Evolutionary conservation across 495 filamentous ascomycete genomes (phyloP).

Genomic region (Neurospora hispaniola): DNA sequence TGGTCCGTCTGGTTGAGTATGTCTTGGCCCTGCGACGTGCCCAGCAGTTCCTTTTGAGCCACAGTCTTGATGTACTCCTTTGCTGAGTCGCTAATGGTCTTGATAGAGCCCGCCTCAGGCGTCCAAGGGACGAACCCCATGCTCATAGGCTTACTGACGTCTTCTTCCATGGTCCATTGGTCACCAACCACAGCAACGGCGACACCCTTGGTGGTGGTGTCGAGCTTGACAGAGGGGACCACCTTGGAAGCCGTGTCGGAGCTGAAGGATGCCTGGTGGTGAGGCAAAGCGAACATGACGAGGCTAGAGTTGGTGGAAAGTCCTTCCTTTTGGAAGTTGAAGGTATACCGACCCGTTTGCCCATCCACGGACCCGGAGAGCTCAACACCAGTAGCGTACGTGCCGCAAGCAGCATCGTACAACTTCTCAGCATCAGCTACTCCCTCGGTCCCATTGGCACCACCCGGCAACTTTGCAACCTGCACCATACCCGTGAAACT

Average conservation of each 20-base stretch:
- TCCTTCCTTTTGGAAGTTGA: conserved; percentile 61
- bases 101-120: conserved; percentile 37
- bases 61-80: conserved; percentile 45
- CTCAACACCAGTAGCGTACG: conserved; percentile 52
- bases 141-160: conserved; percentile 48
- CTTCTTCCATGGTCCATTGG: conserved; percentile 69
- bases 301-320: conserved; percentile 37
- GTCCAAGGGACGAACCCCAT: conserved; percentile 74
- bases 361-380: conserved; percentile 53
- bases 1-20: conserved; percentile 60
- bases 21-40: conserved; percentile 40
- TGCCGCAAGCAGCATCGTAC: conserved; percentile 67
- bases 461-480: conserved; percentile 56
- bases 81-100: conserved; percentile 39
- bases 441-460: conserved; percentile 17
- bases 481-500: conserved; percentile 64
- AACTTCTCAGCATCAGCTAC: conserved; percentile 35
- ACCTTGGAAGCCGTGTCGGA: conserved; percentile 39
- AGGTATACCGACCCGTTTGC: conserved; percentile 55
- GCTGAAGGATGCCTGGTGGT: conserved; percentile 72
- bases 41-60: conserved; percentile 50
- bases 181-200: conserved; percentile 65
- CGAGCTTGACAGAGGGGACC: conserved; percentile 47
- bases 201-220: conserved; percentile 80
- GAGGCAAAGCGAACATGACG: conserved; percentile 83